A percentile compares a stretch with the other conserved stretches of the same genome.
Evolutionary conservation across 2,329 filamentous ascomycete genomes (phyloP).

Genomic region (Mariannaea elegans): DNA sequence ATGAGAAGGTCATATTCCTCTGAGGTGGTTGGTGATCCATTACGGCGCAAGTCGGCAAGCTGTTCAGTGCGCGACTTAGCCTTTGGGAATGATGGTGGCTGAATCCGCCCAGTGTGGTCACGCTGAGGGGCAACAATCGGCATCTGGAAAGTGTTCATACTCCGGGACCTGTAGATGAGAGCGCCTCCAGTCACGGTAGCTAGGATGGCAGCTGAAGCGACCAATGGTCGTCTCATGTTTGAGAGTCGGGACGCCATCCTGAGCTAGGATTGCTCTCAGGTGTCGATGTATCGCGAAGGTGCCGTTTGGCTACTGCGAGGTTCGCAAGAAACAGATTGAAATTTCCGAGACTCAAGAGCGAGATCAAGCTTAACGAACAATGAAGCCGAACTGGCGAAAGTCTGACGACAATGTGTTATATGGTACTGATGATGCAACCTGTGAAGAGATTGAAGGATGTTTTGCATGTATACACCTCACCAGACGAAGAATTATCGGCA

Average conservation of each 20-base stretch:
- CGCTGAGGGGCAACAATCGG: conserved; percentile 47
- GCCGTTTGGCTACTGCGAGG: neutral
- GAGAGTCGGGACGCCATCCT: conserved; percentile 49
- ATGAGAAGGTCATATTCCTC: conserved; percentile 80
- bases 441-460: neutral
- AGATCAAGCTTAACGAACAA: neutral
- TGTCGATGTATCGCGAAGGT: neutral
- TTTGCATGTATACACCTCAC: neutral
- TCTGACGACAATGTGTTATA: neutral
- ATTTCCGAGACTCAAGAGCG: neutral
- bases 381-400: neutral
- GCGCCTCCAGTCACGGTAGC: conserved; percentile 42
- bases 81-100: conserved; percentile 49
- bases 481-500: conserved; percentile 3
- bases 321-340: neutral
- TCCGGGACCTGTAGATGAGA: conserved; percentile 42
- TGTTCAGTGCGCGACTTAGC: conserved; percentile 48
- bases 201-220: conserved; percentile 43
- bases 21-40: conserved; percentile 44
- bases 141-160: conserved; percentile 43
- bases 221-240: conserved; percentile 47
- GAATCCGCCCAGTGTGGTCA: conserved; percentile 48
- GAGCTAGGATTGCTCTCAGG: neutral
- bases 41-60: conserved; percentile 51
- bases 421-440: neutral